Base-by-base conservation (phyloP, 108 stramenopile genomes). In the Cyclotella atomus region DNA sequence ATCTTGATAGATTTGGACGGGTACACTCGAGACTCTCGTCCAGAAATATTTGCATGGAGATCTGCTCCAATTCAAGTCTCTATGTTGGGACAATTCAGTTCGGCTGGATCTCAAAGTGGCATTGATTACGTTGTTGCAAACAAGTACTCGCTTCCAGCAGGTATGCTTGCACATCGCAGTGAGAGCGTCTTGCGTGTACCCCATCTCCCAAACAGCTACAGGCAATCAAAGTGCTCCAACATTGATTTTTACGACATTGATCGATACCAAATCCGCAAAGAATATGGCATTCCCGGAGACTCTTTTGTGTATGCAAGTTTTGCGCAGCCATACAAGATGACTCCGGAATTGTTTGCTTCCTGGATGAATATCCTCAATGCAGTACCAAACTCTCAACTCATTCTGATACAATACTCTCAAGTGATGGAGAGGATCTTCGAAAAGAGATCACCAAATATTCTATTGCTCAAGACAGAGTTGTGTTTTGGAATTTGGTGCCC, bases 241-340 rank as follows among this genome's bases (percentile, higher is more conserved):
- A 61, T 23, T 61, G 59, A 56, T 32, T 30, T 30, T 28, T 3
- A 30, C 9, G 28, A 5, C 3, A 56, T 38, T 20, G 59, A 61
- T 36, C 28, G 59, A 4, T 61, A 3, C 2, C 20, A 61, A 36
- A 61, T 61, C 9, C 33, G 59, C 2, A 16, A 34, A 61, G 35
- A 17, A 15, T 36, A 38, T 34, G 59, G 59, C 14, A 61, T 61
- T 23, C 8, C 20, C 20, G 59, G 38, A 20, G 59, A 61, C n/a
- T 29, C 34, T 8, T 61, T 61, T 61, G 59, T 61, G 15, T 61
- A 61, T 38, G 59, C 59, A 15, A 36, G 59, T n/a, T 61, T 61
- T 61, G 7, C 59, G 10, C 35, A 34, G 9, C 34, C 34, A 21
- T 61, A 19, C 21, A 61, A 61, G 19, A 61, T 61, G 16, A 33